A percentile compares a stretch with the other conserved stretches of the same genome.
Conservation (phyloP, 2,329 filamentous ascomycete genomes). For the Epichloe sylvatica region DNA sequence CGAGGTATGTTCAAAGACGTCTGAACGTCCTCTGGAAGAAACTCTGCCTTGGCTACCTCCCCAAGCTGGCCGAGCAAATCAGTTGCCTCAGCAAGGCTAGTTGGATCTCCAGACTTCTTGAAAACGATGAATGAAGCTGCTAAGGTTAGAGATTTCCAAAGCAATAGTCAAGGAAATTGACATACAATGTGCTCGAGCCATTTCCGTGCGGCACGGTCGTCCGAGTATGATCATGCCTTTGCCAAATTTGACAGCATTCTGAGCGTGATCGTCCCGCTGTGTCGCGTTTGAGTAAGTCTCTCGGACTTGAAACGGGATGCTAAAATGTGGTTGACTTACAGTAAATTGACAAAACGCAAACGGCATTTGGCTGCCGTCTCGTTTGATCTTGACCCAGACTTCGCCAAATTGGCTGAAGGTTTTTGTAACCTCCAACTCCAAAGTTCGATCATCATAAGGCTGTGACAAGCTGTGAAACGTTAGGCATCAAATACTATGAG, state of each 20-base stretch:
- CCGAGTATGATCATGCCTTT: conserved; percentile 37
- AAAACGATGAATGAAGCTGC: conserved; percentile 37
- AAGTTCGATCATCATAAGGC: conserved; percentile 31
- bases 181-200: conserved; percentile 45
- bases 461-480: conserved; percentile 33
- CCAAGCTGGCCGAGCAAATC: conserved; percentile 31
- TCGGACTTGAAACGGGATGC: background rate
- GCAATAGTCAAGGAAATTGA: conserved; percentile 19
- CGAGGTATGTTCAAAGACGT: conserved; percentile 21
- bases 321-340: conserved; percentile 24
- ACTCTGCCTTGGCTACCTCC: conserved; percentile 25
- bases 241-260: conserved; percentile 31
- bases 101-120: conserved; percentile 18
- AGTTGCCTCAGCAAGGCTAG: conserved; percentile 30
- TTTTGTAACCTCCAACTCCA: conserved; percentile 38
- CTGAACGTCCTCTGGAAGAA: conserved; percentile 20
- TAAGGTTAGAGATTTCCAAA: conserved; percentile 11
- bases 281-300: background rate
- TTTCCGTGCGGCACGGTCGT: conserved; percentile 45
- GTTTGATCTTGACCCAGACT: conserved; percentile 49
- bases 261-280: conserved; percentile 36
- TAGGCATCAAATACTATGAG: conserved; percentile 1
- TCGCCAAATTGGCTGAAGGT: conserved; percentile 40
- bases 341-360: conserved; percentile 52
- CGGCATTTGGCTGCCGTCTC: conserved; percentile 43